These are phyloP conservation scores for Fusarium guadeloupense DNA, from an alignment of 2,329 filamentous ascomycete species.

Conservation along the genomic window DNA sequence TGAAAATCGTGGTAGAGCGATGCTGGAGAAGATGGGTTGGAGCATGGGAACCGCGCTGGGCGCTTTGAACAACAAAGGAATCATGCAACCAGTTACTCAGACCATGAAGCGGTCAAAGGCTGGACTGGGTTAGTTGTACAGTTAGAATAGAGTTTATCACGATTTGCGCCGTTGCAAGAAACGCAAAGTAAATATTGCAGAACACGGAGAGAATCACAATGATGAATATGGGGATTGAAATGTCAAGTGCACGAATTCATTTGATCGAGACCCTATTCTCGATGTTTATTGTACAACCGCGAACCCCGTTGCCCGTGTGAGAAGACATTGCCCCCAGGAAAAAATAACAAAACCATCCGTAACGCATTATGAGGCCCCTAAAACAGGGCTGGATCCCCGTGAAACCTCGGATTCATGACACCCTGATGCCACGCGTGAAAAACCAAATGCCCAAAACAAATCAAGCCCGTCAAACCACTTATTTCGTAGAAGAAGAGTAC, in stretches of 20 bases:
- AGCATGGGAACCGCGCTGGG: constrained; percentile 85
- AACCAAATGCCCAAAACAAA: constrained; percentile 67
- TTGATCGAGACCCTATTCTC: constrained; percentile 69
- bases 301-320: constrained; percentile 74
- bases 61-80: constrained; percentile 83
- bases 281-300: constrained; percentile 77
- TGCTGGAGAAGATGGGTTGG: constrained; percentile 99
- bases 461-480: constrained; percentile 68
- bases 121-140: constrained; percentile 71
- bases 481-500: constrained; percentile 99
- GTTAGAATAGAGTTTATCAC: accelerated
- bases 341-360: constrained; percentile 74
- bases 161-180: background rate
- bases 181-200: background rate
- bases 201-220: background rate
- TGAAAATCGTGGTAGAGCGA: constrained; percentile 83
- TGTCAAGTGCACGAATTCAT: constrained; percentile 65
- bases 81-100: constrained; percentile 84
- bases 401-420: constrained; percentile 65
- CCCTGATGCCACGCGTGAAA: constrained; percentile 64
- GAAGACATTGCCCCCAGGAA: constrained; percentile 74
- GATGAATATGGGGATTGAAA: constrained; percentile 18
- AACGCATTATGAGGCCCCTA: constrained; percentile 75
- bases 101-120: constrained; percentile 88
- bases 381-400: constrained; percentile 47